Conservation (phyloP, 345 rosid genomes). For the Eucalyptus marginata region DNA sequence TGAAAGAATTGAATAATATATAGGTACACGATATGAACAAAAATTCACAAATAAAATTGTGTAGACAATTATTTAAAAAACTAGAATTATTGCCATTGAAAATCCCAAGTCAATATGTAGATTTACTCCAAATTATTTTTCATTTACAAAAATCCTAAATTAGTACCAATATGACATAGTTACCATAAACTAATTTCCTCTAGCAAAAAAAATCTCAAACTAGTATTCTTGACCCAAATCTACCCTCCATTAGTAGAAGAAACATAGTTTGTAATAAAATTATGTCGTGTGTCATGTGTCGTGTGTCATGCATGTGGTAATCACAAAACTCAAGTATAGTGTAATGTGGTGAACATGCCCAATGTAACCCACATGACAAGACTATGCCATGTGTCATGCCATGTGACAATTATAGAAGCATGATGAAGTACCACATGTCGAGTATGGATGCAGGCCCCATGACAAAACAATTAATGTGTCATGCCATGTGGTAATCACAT, state of each 20-base stretch:
- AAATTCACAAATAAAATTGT: not conserved
- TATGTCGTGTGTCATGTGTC: not conserved
- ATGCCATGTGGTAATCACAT: not conserved
- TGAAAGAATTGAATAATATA: not conserved
- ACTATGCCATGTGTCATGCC: not conserved
- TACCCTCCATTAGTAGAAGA: not conserved
- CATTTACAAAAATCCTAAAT: not conserved
- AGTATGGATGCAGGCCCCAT: not conserved
- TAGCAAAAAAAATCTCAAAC: not conserved
- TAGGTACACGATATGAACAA: not conserved
- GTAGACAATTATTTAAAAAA: not conserved
- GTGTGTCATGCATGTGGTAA: not conserved
- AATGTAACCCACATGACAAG: not conserved
- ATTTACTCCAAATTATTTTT: not conserved
- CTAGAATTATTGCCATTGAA: not conserved
- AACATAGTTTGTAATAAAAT: not conserved
- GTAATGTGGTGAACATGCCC: not conserved
- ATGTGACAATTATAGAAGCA: not conserved
- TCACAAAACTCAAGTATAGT: rapidly evolving
- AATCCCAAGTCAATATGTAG: not conserved
- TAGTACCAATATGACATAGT: not conserved
- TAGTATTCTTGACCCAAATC: not conserved
- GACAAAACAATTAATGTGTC: not conserved
- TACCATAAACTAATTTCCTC: not conserved
- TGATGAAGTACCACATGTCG: not conserved